Evolutionary conservation across 2,329 filamentous ascomycete species (phyloP).

Genomic region (Didymella glomerata): DNA sequence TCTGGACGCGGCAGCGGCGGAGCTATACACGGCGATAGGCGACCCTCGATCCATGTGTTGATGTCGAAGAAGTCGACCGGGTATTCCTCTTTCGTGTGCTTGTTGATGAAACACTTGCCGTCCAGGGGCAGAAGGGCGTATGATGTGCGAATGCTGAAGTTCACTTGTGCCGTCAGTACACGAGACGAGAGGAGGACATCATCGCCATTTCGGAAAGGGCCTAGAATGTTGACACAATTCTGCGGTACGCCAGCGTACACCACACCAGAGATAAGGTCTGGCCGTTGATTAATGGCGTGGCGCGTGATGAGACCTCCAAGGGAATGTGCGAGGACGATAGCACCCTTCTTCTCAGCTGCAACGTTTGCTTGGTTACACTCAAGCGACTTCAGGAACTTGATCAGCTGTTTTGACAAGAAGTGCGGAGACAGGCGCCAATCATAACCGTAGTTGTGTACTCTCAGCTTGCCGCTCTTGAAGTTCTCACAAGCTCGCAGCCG

Average conservation of each 20-base stretch:
- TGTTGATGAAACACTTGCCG: slow-evolving; percentile 87
- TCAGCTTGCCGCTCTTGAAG: slow-evolving; percentile 71
- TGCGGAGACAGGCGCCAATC: slow-evolving; percentile 91
- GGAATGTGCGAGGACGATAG: slow-evolving; percentile 84
- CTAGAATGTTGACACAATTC: slow-evolving; percentile 88
- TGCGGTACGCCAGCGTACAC: slow-evolving; percentile 86
- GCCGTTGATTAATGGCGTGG: slow-evolving; percentile 84
- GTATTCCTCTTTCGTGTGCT: slow-evolving; percentile 79
- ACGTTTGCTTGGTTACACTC: slow-evolving; percentile 73
- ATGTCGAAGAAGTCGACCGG: slow-evolving; percentile 84
- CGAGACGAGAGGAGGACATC: slow-evolving; percentile 88
- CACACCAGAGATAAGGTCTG: slow-evolving; percentile 85
- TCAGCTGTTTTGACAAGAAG: slow-evolving; percentile 75
- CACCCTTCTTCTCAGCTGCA: slow-evolving; percentile 68
- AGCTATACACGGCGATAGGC: slow-evolving; percentile 79
- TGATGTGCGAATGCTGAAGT: slow-evolving; percentile 88
- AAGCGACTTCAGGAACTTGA: slow-evolving; percentile 74
- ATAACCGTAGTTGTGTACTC: slow-evolving; percentile 91
- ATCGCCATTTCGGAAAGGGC: slow-evolving; percentile 89
- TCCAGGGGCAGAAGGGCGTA: slow-evolving; percentile 87
- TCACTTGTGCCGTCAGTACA: slow-evolving; percentile 89
- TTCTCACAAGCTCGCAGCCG: slow-evolving; percentile 78
- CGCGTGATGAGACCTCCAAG: slow-evolving; percentile 87
- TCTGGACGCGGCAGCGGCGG: slow-evolving; percentile 68
- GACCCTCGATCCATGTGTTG: slow-evolving; percentile 79